Evolutionary conservation across 139 green algal genomes (phyloP).

Genomic region (Desmodesmus armatus): DNA sequence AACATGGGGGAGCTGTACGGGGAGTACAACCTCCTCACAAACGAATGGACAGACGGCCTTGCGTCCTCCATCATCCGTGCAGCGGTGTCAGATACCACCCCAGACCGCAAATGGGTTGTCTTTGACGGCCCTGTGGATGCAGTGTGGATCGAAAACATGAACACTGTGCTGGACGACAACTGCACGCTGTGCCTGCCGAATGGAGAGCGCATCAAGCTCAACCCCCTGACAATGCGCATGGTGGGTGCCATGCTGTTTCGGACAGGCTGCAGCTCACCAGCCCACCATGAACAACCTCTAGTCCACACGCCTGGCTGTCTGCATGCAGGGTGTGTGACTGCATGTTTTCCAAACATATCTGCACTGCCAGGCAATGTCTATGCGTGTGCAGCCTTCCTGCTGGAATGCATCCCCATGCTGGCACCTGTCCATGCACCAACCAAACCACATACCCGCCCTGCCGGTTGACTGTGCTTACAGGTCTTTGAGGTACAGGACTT

Average conservation of each 20-base stretch:
- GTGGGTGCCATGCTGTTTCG: too few relatives aligned
- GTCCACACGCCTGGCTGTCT: background rate
- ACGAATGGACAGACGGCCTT: constrained; percentile 90
- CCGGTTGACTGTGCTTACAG: too few relatives aligned
- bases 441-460: constrained; percentile 79
- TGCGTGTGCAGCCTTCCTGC: too few relatives aligned
- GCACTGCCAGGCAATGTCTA: too few relatives aligned
- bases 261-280: too few relatives aligned
- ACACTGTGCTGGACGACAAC: constrained; percentile 91
- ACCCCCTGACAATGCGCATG: constrained; percentile 62
- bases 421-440: too few relatives aligned
- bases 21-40: constrained; percentile 88
- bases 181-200: constrained; percentile 85
- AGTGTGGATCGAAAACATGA: constrained; percentile 93
- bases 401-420: too few relatives aligned
- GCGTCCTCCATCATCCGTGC: constrained; percentile 79
- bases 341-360: too few relatives aligned
- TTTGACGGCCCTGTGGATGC: constrained; percentile 96
- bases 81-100: constrained; percentile 77
- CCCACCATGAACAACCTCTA: too few relatives aligned
- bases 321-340: constrained; percentile 65
- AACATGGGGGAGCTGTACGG: constrained; percentile 93
- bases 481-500: constrained; percentile 85
- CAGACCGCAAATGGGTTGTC: constrained; percentile 95
- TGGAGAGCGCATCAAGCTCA: constrained; percentile 78